These are phyloP conservation scores for Favolaschia claudopus DNA, from an alignment of 768 basidiomycete genomes.

Conservation along the genomic window DNA sequence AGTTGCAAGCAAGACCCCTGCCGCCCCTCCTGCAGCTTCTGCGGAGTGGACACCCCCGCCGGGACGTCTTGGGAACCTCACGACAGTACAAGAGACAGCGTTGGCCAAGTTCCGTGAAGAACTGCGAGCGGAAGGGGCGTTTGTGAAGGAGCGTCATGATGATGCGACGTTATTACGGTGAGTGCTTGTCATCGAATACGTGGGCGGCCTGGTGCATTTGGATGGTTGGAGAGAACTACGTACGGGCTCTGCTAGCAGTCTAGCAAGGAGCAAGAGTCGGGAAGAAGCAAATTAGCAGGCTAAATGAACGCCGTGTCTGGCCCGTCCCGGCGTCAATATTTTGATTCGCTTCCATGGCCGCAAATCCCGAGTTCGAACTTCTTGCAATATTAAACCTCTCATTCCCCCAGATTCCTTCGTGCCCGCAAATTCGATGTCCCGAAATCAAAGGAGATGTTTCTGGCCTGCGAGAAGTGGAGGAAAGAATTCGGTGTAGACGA, in stretches of 20 bases:
- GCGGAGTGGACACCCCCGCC: constrained; percentile 73
- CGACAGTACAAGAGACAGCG: constrained; percentile 62
- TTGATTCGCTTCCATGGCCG: too few species aligned
- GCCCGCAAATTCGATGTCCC: constrained; percentile 91
- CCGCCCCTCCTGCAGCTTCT: too few species aligned
- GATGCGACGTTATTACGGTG: constrained; percentile 76
- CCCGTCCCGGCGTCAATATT: too few species aligned
- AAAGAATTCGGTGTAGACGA: constrained; percentile 85
- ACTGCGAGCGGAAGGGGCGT: constrained; percentile 64
- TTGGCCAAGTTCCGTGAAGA: constrained; percentile 73
- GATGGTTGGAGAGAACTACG: too few species aligned
- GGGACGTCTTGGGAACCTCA: constrained; percentile 84
- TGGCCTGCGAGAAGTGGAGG: constrained; percentile 87
- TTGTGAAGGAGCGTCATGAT: constrained; percentile 70
- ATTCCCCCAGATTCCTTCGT: constrained; percentile 75
- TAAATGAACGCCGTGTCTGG: too few species aligned
- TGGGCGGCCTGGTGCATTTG: constrained; percentile 1
- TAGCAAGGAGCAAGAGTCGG: too few species aligned
- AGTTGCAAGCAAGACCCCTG: too few species aligned
- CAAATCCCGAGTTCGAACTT: too few species aligned
- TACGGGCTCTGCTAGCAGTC: too few species aligned
- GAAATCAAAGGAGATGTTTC: constrained; percentile 85
- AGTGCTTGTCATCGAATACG: too few species aligned
- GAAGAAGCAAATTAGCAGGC: too few species aligned
- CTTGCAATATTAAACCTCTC: too few species aligned